Conservation (phyloP, 2,329 filamentous ascomycete species). For the Didymella arachidicola region DNA sequence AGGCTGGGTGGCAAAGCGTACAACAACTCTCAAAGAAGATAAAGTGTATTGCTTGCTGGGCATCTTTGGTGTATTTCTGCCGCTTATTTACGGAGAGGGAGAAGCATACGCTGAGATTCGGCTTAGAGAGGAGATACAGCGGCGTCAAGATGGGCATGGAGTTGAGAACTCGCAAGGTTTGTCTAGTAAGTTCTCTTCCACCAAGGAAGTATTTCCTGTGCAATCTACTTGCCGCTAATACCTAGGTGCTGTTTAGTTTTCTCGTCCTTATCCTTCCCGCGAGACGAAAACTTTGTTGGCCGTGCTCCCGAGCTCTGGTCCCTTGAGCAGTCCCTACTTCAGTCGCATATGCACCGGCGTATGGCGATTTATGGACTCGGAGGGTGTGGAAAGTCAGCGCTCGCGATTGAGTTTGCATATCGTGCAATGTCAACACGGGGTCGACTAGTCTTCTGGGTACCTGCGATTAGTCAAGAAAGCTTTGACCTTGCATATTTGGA, state of each 20-base stretch:
- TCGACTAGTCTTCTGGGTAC: conserved; percentile 29
- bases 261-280: conserved; percentile 22
- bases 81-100: background rate
- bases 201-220: background rate
- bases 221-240: conserved; percentile 2
- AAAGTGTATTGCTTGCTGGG: background rate
- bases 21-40: background rate
- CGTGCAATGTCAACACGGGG: conserved; percentile 37
- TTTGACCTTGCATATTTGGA: conserved; percentile 33
- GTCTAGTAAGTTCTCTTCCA: background rate
- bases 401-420: conserved; percentile 51
- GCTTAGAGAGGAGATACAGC: background rate
- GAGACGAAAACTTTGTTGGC: conserved; percentile 26
- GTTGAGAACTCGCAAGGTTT: background rate
- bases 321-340: conserved; percentile 16
- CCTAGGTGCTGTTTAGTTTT: conserved; percentile 12
- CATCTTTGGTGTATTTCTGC: background rate
- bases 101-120: background rate
- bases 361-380: conserved; percentile 28
- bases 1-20: background rate
- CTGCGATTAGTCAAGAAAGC: conserved; percentile 28
- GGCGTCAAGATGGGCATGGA: background rate
- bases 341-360: conserved; percentile 15
- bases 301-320: conserved; percentile 23
- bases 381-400: conserved; percentile 31